Conservation (phyloP, 2,329 filamentous ascomycete species). For the Pseudogymnoascus sp. region DNA sequence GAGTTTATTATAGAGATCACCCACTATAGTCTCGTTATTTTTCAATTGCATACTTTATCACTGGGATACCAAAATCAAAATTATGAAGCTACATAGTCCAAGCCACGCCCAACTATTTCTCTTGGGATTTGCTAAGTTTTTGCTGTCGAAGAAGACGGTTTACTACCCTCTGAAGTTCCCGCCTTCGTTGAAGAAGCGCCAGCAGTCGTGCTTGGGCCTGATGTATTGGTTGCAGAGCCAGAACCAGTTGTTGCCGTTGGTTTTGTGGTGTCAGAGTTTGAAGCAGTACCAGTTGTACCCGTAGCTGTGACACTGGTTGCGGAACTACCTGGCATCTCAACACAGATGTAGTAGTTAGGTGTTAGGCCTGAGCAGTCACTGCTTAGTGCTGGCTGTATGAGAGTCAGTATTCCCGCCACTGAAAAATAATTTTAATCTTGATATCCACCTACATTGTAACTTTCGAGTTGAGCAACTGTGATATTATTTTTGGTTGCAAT, state of each 20-base stretch:
- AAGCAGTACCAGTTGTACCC: background rate
- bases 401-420: background rate
- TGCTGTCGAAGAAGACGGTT: background rate
- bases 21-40: background rate
- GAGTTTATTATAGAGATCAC: background rate
- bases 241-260: background rate
- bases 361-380: constrained; percentile 7
- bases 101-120: background rate
- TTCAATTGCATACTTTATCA: background rate
- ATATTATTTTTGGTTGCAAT: constrained; percentile 7
- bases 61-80: background rate
- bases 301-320: background rate
- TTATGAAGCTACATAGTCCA: background rate
- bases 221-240: background rate
- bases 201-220: background rate
- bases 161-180: background rate
- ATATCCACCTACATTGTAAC: background rate
- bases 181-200: background rate
- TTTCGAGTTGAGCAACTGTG: constrained; percentile 4
- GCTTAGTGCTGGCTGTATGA: background rate
- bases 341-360: constrained; percentile 10
- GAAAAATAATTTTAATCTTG: background rate
- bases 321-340: constrained; percentile 7
- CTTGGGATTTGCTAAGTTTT: background rate
- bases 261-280: background rate